These are phyloP conservation scores for Galerina sulciceps DNA, from an alignment of 768 basidiomycete genomes.

Conservation along the genomic window DNA sequence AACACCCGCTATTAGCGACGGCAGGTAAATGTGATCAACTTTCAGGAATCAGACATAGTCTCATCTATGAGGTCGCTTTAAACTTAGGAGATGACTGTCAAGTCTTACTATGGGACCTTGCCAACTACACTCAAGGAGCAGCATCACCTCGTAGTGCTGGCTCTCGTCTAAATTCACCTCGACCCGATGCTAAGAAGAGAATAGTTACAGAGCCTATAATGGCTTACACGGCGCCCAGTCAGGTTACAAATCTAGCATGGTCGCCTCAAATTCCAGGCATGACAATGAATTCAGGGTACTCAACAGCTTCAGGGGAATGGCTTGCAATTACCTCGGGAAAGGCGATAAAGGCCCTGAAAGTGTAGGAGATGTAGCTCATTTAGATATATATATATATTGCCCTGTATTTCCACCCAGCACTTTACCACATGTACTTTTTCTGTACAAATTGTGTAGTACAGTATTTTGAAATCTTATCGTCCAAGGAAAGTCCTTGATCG, in stretches of 20 bases:
- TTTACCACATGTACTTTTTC: no score
- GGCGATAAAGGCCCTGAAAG: slow-evolving; percentile 80
- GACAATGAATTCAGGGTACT: slow-evolving; percentile 74
- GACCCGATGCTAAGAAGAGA: slow-evolving; percentile 80
- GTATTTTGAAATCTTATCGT: no score
- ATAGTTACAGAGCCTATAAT: slow-evolving; percentile 78
- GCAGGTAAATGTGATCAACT: slow-evolving; percentile 60
- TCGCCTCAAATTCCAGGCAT: slow-evolving; percentile 82
- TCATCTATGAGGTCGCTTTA: not conserved
- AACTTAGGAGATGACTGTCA: slow-evolving; percentile 84
- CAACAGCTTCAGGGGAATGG: slow-evolving; percentile 84
- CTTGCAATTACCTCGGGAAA: slow-evolving; percentile 84
- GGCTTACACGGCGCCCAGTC: slow-evolving; percentile 78
- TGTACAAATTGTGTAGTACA: no score
- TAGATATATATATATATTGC: no score
- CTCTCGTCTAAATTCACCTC: slow-evolving; percentile 77
- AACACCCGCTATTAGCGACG: slow-evolving; percentile 84
- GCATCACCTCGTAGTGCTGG: slow-evolving; percentile 74
- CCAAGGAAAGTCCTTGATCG: no score
- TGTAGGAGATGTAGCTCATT: slow-evolving; percentile 47
- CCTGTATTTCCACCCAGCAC: no score
- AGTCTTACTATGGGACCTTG: slow-evolving; percentile 91
- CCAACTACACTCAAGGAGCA: slow-evolving; percentile 60
- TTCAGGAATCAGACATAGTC: not conserved
- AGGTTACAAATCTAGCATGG: slow-evolving; percentile 88